Evolutionary conservation across 148 eudicot species (phyloP).

Genomic region (Hydrangea macrophylla): DNA sequence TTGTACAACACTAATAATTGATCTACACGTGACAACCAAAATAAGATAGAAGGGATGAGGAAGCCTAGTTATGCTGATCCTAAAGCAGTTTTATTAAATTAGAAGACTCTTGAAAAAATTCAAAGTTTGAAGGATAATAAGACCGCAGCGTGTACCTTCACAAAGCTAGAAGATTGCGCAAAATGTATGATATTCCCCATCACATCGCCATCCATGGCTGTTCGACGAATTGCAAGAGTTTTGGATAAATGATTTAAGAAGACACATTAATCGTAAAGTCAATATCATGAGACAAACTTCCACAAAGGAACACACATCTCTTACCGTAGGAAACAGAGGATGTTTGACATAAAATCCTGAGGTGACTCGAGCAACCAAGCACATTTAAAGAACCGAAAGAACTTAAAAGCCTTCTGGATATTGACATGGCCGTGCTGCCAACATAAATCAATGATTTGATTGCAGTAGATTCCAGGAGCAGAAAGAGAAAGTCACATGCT

Average conservation of each 20-base stretch:
- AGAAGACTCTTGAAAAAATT: too few species aligned
- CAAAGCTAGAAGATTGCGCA: slow-evolving; percentile 3
- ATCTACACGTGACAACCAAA: too few species aligned
- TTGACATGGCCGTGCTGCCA: slow-evolving; percentile 10
- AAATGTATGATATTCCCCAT: background rate
- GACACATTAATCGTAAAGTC: background rate
- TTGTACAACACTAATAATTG: too few species aligned
- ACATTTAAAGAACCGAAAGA: slow-evolving; percentile 3
- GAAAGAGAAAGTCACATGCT: background rate
- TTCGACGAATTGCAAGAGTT: background rate
- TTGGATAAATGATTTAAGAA: background rate
- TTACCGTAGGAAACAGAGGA: slow-evolving; percentile 1
- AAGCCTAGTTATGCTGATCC: too few species aligned
- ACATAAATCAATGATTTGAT: background rate
- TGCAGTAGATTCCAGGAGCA: background rate
- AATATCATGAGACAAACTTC: background rate
- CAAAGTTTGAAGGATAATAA: background rate
- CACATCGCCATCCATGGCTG: slow-evolving; percentile 11
- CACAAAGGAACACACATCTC: background rate
- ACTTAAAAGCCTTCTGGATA: slow-evolving; percentile 12
- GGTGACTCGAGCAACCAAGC: background rate
- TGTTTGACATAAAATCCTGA: background rate
- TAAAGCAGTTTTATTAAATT: too few species aligned
- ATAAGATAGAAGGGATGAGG: too few species aligned
- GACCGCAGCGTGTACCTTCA: slow-evolving; percentile 17